Base-by-base conservation (phyloP, 495 filamentous ascomycete genomes). In the Stereocaulon alpinum region DNA sequence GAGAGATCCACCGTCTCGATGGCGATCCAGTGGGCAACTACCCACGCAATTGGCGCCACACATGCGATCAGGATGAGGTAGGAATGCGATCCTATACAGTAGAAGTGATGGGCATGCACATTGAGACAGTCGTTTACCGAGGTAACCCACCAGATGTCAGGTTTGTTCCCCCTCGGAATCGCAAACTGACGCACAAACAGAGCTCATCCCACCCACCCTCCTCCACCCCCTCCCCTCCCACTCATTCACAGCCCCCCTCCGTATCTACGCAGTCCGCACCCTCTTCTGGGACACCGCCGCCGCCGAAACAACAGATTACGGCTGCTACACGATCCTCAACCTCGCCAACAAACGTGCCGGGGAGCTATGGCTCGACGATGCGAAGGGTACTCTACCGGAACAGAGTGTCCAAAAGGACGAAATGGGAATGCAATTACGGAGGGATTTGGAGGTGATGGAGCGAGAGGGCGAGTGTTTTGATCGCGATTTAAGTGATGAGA, bases 21-120 rank as follows among this genome's bases (percentile, higher is more conserved):
- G 2, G 18, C 10, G 55, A 58, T 0, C 30, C 49, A 0, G 6
- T 5, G 11, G 49, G 29, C 11, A 18, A 22, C 12, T n/a, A 24
- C 5, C 11, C 22, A 18, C 27, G 11, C 6, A 55, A 45, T 7
- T 62, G 60, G 60, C 40, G 32, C 6, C 50, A 58, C 30, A 27
- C 10, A 0, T 62, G 34, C 40, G 15, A 22, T 5, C 32, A 62
- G 22, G 60, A 62, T 14, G 55, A 62, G 2, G 7, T 45, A 30
- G 54, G 55, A 4, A 58, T 62, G 60, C 37, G 43, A 32, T 58
- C 15, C 6, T 55, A 58, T 10, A 58, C 37, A 29, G 55, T 57
- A 17, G 41, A 45, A 7, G 40, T 56, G 2, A 22, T 42, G 15
- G 55, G 55, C 0, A 48, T 40, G 0, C 18, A 50, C 6, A 44